Base-by-base conservation (phyloP, 1,284 basidiomycete genomes). In the Fomitopsis palustris region DNA sequence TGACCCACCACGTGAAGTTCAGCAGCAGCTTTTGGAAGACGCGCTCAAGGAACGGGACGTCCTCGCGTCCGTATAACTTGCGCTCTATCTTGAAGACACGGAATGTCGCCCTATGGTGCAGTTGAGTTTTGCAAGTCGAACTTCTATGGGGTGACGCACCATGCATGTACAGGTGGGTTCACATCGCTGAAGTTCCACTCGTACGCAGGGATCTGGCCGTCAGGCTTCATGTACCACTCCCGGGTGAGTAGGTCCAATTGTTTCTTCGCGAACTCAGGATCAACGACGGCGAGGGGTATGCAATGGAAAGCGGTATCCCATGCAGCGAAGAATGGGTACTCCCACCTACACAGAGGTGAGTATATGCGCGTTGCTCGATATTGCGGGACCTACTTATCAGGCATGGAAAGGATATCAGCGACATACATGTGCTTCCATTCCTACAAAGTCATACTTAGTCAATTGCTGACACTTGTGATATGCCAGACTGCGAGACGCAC, bases 1-100 rank as follows among this genome's bases (percentile, higher is more conserved):
- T 99, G 38, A 98, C 96, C 96, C 96, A 99, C 90, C 96, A 98
- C 39, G 96, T 99, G 70, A 98, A 98, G 77, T 98, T 98, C 62
- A 99, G 79, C 33, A 99, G 78, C 60, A 98, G 75, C 76, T 99
- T 98, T 76, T 98, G 96, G 85, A 99, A 99, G 31, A 98, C 96
- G 55, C 96, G 86, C 78, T 99, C 96, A 43, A 99, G 80, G 83
- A 98, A 99, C 47, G 86, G 79, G 51, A 98, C 71, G 72, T 99
- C 96, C 70, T 96, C 96, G 57, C 84, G 83, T 2, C 96, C 96
- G 61, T 90, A 90, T 67, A 98, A 78, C 77, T 98, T 98, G 58
- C 96, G 87, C 76, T 99, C 96, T 65, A 98, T 96, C 80, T 99
- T 98, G 84, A 97, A 98, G 9, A 98, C 90, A 65, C 95, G 86